phyloP scores from a whole-genome alignment of 148 eudicot genomes.

The Polygonum maritimum region DNA sequence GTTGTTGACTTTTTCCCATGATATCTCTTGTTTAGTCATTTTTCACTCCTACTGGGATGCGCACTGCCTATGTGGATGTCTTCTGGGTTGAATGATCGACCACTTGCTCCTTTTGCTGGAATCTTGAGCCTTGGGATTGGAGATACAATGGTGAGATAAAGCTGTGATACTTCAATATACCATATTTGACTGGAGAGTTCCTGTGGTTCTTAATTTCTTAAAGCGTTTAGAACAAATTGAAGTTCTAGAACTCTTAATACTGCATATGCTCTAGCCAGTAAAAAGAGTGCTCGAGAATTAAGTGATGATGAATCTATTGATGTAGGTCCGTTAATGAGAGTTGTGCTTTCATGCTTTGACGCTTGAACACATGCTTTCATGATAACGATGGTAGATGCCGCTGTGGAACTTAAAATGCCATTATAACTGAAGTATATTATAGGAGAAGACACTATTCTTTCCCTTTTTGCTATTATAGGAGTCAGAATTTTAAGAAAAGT shows the following conservation, averaged over 20 bases:
- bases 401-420: not conserved
- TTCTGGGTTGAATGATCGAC: constrained; percentile 88
- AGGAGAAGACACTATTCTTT: not conserved
- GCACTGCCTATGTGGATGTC: constrained; percentile 97
- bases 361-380: no score
- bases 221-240: not conserved
- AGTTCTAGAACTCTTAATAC: not conserved
- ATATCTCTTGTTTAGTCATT: constrained; percentile 50
- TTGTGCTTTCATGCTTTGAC: not conserved
- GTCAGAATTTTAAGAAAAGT: no score
- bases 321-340: not conserved
- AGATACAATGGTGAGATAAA: constrained; percentile 83
- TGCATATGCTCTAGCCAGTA: not conserved
- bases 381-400: not conserved
- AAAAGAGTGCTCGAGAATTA: not conserved
- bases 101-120: constrained; percentile 98
- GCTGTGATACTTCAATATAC: not conserved
- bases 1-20: not conserved
- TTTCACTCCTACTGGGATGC: constrained; percentile 93
- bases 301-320: not conserved
- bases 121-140: constrained; percentile 98
- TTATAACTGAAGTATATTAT: not conserved
- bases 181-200: not conserved
- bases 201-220: not conserved
- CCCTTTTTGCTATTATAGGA: no score